Base-by-base conservation (phyloP, 495 filamentous ascomycete species). In the Penicilliopsis zonata region DNA sequence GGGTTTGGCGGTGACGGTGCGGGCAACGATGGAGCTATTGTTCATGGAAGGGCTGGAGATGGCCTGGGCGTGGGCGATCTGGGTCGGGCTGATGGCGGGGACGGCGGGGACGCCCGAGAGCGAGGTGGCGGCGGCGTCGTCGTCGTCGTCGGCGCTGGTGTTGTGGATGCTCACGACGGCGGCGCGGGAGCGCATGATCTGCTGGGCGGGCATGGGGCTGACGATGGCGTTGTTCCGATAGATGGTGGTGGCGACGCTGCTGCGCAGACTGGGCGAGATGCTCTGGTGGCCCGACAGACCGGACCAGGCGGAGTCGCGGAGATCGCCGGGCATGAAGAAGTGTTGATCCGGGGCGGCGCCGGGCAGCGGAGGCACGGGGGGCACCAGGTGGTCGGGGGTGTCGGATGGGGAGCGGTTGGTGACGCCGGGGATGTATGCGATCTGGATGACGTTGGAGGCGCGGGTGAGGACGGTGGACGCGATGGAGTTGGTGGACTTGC, bases 391-490 rank as follows among this genome's bases (percentile, higher is more conserved):
- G 20, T 76, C 78, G 6, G 86, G 85, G 1, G 82, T 86, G 18
- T 81, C 72, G 7, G 82, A 81, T 2, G 80, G 75, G 3, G 86
- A 86, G 28, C 90, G 72, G 58, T 95, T 95, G 34, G 86, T 96
- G 49, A 96, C 87, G 28, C 90, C 90, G 30, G 90, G 90, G 42
- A 98, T 95, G 54, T 95, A 98, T 27, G 92, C 90, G 53, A 98
- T 98, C 59, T 96, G 90, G 39, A 98, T 98, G 50, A 98, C 84
- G 60, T 98, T 96, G 37, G 88, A 95, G 27, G 90, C 90, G 28
- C 90, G 79, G 4, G 90, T 96, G 34, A 94, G 74, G 33, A 95
- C 84, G 30, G 88, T 95, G 7, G 87, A 94, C 10, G 92, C 90
- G 46, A 96, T 85, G 22, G 87, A 95, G 40, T 76, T 71, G 33